phyloP scores from a whole-genome alignment of 306 rosid species.

The Dryas alaskensis region DNA sequence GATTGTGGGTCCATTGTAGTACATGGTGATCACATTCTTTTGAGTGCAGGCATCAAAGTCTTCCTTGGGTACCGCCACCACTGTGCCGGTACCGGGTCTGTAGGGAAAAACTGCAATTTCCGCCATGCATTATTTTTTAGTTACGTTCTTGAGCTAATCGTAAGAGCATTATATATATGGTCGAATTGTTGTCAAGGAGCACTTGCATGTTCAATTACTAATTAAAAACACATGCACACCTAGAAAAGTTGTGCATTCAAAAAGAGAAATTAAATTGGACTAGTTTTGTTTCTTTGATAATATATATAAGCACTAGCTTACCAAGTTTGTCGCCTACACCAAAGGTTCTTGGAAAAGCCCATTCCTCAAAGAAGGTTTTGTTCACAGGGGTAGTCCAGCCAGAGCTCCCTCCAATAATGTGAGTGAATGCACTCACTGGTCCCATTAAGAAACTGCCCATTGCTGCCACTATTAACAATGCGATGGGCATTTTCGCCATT shows the following conservation, averaged over 20 bases:
- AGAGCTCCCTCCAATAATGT: conserved; percentile 56
- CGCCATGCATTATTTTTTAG: not conserved
- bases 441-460: conserved; percentile 31
- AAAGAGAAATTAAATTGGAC: too few relatives aligned
- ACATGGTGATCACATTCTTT: conserved; percentile 22
- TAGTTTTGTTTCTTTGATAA: too few relatives aligned
- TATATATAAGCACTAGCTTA: conserved; percentile 13
- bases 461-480: conserved; percentile 22
- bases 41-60: conserved; percentile 42
- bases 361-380: conserved; percentile 33
- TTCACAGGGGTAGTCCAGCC: conserved; percentile 64
- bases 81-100: conserved; percentile 41
- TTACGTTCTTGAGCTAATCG: too few relatives aligned
- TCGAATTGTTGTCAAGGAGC: too few relatives aligned
- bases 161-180: too few relatives aligned
- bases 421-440: conserved; percentile 38
- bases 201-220: too few relatives aligned
- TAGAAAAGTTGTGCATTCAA: too few relatives aligned
- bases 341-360: conserved; percentile 57
- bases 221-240: too few relatives aligned
- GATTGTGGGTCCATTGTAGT: conserved; percentile 40
- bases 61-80: conserved; percentile 35
- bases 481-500: conserved; percentile 36
- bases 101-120: conserved; percentile 54
- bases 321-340: conserved; percentile 59